A percentile compares a stretch with the other conserved stretches of the same genome.
phyloP scores from a whole-genome alignment of 768 basidiomycete genomes.

The Boletus fagicola region DNA sequence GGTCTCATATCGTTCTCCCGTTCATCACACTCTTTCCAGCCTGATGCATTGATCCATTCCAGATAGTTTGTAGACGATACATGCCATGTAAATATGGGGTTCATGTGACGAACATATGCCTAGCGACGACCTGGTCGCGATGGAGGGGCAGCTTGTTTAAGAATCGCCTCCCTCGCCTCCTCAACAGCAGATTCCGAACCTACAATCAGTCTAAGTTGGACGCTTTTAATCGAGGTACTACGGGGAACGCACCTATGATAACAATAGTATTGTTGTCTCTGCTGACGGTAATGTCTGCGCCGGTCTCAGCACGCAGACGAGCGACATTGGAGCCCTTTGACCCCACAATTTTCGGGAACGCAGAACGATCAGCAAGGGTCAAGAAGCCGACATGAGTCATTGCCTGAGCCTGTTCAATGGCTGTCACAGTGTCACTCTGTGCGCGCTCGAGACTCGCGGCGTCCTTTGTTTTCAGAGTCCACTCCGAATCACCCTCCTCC shows the following conservation, averaged over 20 bases:
- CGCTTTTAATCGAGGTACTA: not conserved
- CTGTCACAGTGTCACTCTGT: slow-evolving; percentile 60
- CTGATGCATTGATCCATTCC: slow-evolving; percentile 22
- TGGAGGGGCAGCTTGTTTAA: slow-evolving; percentile 49
- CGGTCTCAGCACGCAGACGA: slow-evolving; percentile 83
- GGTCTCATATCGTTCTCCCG: too few relatives aligned
- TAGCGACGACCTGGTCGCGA: slow-evolving; percentile 24
- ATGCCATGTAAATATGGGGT: slow-evolving; percentile 27
- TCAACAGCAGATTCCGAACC: slow-evolving; percentile 67
- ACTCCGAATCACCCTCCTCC: slow-evolving; percentile 81
- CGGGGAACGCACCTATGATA: slow-evolving; percentile 63
- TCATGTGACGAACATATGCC: slow-evolving; percentile 8
- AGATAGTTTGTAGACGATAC: slow-evolving; percentile 26
- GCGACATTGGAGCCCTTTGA: slow-evolving; percentile 88
- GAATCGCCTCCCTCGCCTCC: slow-evolving; percentile 75
- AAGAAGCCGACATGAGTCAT: slow-evolving; percentile 84
- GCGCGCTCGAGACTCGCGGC: slow-evolving; percentile 76
- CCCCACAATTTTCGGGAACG: slow-evolving; percentile 93
- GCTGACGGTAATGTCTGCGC: slow-evolving; percentile 89
- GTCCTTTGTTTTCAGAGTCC: slow-evolving; percentile 83
- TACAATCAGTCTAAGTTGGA: slow-evolving; percentile 30
- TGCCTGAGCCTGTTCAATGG: slow-evolving; percentile 66
- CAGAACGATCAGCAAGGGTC: slow-evolving; percentile 74
- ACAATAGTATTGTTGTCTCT: slow-evolving; percentile 85
- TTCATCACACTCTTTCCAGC: not conserved